Percentiles rank a stretch among this genome's conserved stretches.
phyloP scores from a whole-genome alignment of 116 monocot genomes.

The Cymodocea nodosa region DNA sequence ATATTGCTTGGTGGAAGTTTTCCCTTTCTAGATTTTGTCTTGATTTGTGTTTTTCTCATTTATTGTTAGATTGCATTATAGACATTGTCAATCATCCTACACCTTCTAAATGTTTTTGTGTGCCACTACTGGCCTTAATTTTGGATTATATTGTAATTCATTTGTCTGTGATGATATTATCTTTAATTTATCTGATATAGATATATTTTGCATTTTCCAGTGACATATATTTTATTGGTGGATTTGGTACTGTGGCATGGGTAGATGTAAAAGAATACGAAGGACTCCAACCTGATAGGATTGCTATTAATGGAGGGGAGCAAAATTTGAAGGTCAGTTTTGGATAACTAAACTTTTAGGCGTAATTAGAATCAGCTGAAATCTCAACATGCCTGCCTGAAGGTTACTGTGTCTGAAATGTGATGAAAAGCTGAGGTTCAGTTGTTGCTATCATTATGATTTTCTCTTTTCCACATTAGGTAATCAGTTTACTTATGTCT shows the following conservation, averaged over 20 bases:
- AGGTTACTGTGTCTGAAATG: neutral
- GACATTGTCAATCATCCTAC: too few relatives aligned
- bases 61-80: too few relatives aligned
- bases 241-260: slow-evolving; percentile 96
- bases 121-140: too few relatives aligned
- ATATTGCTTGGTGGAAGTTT: too few relatives aligned
- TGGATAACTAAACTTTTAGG: neutral
- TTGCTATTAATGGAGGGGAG: slow-evolving; percentile 80
- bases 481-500: neutral
- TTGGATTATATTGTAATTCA: too few relatives aligned
- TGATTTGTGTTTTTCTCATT: too few relatives aligned
- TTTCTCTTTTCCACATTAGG: neutral
- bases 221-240: slow-evolving; percentile 95
- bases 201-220: slow-evolving; percentile 21
- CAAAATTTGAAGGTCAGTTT: slow-evolving; percentile 68
- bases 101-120: too few relatives aligned
- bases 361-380: neutral
- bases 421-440: neutral
- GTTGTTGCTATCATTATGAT: neutral
- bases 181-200: neutral
- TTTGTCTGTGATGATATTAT: neutral
- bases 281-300: slow-evolving; percentile 66
- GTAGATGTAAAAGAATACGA: slow-evolving; percentile 89
- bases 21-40: too few relatives aligned
- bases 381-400: neutral